Conservation (phyloP, 306 rosid genomes). For the Datisca glomerata region DNA sequence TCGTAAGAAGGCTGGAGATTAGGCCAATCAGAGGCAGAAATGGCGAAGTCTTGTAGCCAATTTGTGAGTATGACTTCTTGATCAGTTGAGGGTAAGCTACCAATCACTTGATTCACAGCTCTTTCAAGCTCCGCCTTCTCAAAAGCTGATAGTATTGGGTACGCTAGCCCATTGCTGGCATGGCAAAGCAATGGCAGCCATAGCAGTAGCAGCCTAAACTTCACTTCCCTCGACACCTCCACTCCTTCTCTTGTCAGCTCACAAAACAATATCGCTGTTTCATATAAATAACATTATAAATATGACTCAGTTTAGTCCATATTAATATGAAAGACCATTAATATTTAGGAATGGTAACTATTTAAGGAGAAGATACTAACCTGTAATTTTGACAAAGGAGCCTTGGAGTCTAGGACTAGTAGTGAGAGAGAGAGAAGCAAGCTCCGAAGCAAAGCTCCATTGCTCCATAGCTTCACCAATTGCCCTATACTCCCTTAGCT, state of each 20-base stretch:
- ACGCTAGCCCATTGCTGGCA: background rate
- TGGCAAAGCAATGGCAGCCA: constrained; percentile 10
- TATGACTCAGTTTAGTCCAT: too few species aligned
- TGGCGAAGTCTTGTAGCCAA: constrained; percentile 18
- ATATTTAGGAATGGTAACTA: background rate
- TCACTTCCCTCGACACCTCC: constrained; percentile 10
- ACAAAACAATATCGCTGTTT: constrained; percentile 8
- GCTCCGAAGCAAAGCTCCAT: constrained; percentile 22
- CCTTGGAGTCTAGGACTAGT: constrained; percentile 19
- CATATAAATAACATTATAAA: too few species aligned
- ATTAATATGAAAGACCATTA: background rate
- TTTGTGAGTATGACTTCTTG: constrained; percentile 3
- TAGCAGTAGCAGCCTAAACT: constrained; percentile 1
- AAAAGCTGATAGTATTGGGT: background rate
- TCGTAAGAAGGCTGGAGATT: constrained; percentile 26
- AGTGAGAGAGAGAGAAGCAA: constrained; percentile 18
- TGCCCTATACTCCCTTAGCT: constrained; percentile 20
- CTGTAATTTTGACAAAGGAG: constrained; percentile 21
- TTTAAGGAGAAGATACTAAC: background rate
- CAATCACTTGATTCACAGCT: constrained; percentile 1
- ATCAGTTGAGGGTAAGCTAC: background rate
- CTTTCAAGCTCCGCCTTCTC: constrained; percentile 4
- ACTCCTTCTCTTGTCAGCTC: constrained; percentile 11
- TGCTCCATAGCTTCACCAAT: constrained; percentile 21
- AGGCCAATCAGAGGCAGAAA: constrained; percentile 28